Evolutionary conservation across 129 eudicot species (phyloP).

Genomic region (Arctium lappa): DNA sequence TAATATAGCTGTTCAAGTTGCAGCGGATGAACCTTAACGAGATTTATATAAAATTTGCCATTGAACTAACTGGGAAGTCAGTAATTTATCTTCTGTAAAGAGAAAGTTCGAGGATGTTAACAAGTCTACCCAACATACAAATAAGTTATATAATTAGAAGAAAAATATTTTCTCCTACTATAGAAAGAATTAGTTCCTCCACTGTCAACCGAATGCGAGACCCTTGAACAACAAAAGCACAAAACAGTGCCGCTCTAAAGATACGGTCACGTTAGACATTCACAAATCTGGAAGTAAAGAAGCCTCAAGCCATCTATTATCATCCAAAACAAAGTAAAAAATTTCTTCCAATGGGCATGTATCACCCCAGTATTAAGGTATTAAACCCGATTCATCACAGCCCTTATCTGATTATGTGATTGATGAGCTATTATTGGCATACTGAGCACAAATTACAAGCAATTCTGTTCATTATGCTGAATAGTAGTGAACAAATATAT

Average conservation of each 20-base stretch:
- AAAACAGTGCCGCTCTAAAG: neutral
- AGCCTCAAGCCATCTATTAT: neutral
- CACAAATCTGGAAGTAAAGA: neutral
- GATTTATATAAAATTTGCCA: neutral
- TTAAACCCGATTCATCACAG: neutral
- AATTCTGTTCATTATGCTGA: neutral
- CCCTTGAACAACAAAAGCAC: neutral
- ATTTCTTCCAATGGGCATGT: neutral
- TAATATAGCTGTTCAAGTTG: neutral
- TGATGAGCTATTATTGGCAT: neutral
- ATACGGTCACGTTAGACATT: neutral
- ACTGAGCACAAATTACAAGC: neutral
- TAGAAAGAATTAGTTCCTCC: neutral
- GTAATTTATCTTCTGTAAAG: neutral
- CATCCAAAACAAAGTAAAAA: neutral
- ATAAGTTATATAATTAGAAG: neutral
- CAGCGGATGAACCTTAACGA: neutral
- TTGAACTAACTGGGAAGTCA: neutral
- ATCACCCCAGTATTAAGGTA: neutral
- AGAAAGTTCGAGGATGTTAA: neutral
- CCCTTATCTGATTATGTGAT: neutral
- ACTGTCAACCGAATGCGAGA: neutral
- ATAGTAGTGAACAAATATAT: neutral
- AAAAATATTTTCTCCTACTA: neutral
- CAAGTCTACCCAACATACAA: neutral